These are phyloP conservation scores for Lantana camara DNA, from an alignment of 257 asterid species.

Conservation along the genomic window DNA sequence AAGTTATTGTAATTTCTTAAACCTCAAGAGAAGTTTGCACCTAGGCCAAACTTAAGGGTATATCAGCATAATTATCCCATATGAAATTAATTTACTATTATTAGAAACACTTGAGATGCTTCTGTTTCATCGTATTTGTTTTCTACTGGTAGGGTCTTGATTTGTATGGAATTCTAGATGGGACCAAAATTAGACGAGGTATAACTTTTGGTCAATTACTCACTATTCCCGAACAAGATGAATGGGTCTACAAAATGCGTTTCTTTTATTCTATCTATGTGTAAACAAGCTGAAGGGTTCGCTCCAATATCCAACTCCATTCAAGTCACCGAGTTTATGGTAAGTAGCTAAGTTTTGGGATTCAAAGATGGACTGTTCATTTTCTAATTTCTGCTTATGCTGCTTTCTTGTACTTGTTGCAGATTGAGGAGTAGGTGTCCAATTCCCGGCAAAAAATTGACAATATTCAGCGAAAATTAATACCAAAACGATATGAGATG, in stretches of 20 bases:
- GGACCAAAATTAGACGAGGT: conserved; percentile 90
- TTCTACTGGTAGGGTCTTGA: conserved; percentile 69
- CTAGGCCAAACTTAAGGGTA: too few relatives aligned
- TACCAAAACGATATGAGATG: conserved; percentile 56
- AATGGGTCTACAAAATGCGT: conserved; percentile 98
- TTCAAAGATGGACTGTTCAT: too few relatives aligned
- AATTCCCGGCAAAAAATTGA: conserved; percentile 94
- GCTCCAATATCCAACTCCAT: conserved; percentile 73
- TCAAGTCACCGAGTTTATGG: conserved; percentile 98
- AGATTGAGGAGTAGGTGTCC: conserved; percentile 97
- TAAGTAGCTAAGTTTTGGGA: conserved; percentile 38
- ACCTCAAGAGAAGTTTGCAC: too few relatives aligned
- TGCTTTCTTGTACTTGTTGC: conserved; percentile 24
- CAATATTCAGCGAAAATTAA: conserved; percentile 77
- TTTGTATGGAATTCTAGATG: conserved; percentile 79
- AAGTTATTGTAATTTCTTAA: too few relatives aligned
- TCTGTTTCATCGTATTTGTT: conserved; percentile 14
- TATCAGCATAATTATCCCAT: too few relatives aligned
- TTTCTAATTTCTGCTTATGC: conserved; percentile 1
- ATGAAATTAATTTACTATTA: too few relatives aligned
- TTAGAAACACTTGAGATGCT: too few relatives aligned
- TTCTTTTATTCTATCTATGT: conserved; percentile 93
- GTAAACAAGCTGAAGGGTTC: conserved; percentile 90
- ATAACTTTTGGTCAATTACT: conserved; percentile 84
- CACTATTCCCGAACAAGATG: conserved; percentile 96